Base-by-base conservation (phyloP, 2,329 filamentous ascomycete species). In the Dothideomycetes sp. region DNA sequence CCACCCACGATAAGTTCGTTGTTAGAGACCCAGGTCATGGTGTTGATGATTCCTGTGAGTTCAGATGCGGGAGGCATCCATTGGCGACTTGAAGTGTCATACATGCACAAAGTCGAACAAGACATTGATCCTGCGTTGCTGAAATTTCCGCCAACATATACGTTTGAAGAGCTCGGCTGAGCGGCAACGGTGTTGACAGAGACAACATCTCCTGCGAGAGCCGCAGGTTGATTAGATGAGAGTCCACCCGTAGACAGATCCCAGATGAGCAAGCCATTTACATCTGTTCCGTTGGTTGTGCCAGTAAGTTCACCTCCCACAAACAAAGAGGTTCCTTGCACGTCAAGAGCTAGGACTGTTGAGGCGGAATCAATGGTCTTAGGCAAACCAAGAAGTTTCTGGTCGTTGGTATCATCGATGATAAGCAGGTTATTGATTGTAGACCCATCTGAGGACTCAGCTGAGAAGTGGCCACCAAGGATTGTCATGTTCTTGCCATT, bases 71-170 rank as follows among this genome's bases (percentile, higher is more conserved):
- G 83, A 25, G 82, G 76, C 53, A 73, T 82, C 89, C 89, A 98
- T 53, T 88, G 81, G 11, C 71, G 73, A 4, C 71, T 70, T 6
- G 74, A 66, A 2, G 79, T 76, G 55, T 82, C 79, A 64, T 84
- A 94, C 45, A 82, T 68, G 62, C 91, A 98, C 17, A 98, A 74
- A 33, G 77, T 80, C 3, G 82, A 78, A 57, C 91, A 98, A 29
- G 76, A 79, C 20, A 96, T 72, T 4, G 82, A 80, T 19, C 91
- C 91, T 13, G 87, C 91, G 22, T 74, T 76, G n/a, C 76, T 69
- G 55, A 96, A 98, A 8, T 74, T 77, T 22, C 91, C 91, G 25
- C 82, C 89, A 22, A 98, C 82, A 55, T 83, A 98, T 10, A 98
- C 70, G 36, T 91, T 78, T 1, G 72, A 69, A 13, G 78, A 78